Evolutionary conservation across 2,329 filamentous ascomycete species (phyloP).

Genomic region (Trichoderma polysporum): DNA sequence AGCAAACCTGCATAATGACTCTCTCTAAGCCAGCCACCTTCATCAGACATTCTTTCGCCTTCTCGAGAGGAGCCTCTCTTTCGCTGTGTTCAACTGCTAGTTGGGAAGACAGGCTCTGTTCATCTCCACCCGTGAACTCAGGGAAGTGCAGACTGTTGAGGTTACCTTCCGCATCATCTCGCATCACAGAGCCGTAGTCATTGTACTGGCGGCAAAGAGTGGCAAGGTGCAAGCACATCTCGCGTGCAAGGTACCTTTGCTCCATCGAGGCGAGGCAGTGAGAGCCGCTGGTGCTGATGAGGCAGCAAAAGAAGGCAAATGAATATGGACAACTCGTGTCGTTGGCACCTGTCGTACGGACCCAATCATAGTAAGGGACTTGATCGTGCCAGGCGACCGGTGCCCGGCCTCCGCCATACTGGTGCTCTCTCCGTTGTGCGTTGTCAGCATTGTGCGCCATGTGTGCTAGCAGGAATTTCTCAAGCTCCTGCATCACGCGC

Average conservation of each 20-base stretch:
- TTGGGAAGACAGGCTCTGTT: not conserved
- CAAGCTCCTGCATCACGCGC: not conserved
- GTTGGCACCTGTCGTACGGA: constrained; percentile 21
- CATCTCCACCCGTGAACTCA: constrained; percentile 19
- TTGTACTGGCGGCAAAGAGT: constrained; percentile 26
- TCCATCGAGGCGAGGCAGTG: constrained; percentile 16
- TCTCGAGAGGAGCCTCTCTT: not conserved
- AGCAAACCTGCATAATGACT: not conserved
- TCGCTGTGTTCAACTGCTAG: not conserved
- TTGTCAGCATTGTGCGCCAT: not conserved
- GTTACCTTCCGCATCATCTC: constrained; percentile 24
- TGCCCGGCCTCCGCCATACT: not conserved
- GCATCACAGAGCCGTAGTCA: constrained; percentile 23
- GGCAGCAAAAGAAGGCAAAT: constrained; percentile 23
- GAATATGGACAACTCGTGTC: constrained; percentile 24
- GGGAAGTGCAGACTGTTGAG: constrained; percentile 26
- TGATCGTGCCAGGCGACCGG: not conserved
- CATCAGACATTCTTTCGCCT: constrained; percentile 2
- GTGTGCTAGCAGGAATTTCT: not conserved
- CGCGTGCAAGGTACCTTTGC: constrained; percentile 21
- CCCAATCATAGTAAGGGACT: constrained; percentile 23
- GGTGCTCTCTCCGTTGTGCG: not conserved
- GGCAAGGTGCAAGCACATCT: constrained; percentile 20
- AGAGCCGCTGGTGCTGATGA: constrained; percentile 15
- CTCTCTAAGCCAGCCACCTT: constrained; percentile 21